A percentile compares a stretch with the other conserved stretches of the same genome.
These are phyloP conservation scores for Fusarium nodosum DNA, from an alignment of 2,329 filamentous ascomycete genomes.

Conservation along the genomic window DNA sequence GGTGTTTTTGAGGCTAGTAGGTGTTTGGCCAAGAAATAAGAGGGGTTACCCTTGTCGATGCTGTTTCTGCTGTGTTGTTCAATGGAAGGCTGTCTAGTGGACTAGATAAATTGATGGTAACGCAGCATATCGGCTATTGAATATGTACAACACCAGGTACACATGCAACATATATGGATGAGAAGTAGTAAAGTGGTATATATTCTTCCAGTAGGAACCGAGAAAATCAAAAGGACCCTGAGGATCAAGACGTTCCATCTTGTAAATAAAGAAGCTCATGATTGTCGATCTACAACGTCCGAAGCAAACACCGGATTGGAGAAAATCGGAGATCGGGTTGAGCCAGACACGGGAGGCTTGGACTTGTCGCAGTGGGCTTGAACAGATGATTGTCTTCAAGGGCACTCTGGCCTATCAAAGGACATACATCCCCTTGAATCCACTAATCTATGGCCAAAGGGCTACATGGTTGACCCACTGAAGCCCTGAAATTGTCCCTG, in stretches of 20 bases:
- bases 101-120: constrained; percentile 11
- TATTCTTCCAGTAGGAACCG: too few relatives aligned
- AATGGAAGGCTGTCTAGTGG: constrained; percentile 4
- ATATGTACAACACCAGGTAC: neutral
- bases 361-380: constrained; percentile 22
- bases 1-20: constrained; percentile 31
- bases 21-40: constrained; percentile 33
- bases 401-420: constrained; percentile 22
- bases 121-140: constrained; percentile 2
- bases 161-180: neutral
- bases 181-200: neutral
- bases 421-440: constrained; percentile 16
- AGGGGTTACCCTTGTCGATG: constrained; percentile 42
- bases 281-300: constrained; percentile 22
- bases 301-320: constrained; percentile 26
- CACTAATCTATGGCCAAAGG: constrained; percentile 26
- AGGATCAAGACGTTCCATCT: constrained; percentile 2
- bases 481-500: constrained; percentile 32
- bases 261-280: constrained; percentile 17
- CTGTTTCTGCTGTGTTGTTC: constrained; percentile 34
- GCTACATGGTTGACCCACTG: constrained; percentile 22
- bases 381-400: constrained; percentile 18
- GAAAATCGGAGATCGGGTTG: constrained; percentile 41
- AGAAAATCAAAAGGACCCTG: neutral
- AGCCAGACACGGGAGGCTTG: constrained; percentile 38